phyloP scores from a whole-genome alignment of 306 rosid species.

The Bauhinia variegata region DNA sequence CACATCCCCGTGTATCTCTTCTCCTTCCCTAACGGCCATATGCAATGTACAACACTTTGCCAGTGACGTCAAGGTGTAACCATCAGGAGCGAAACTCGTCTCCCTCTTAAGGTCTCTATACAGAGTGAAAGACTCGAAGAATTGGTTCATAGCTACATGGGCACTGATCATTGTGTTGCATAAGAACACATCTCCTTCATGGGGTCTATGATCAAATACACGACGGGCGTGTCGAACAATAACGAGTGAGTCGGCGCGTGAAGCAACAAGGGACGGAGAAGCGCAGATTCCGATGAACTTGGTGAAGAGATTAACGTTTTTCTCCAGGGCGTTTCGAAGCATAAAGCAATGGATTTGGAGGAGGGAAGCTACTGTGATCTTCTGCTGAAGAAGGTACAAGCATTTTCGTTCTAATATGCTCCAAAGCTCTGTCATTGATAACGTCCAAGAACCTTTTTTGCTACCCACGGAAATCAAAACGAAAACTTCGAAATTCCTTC shows the following conservation, averaged over 20 bases:
- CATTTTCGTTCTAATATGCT: constrained; percentile 60
- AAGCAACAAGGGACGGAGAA: constrained; percentile 32
- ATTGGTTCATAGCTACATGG: constrained; percentile 44
- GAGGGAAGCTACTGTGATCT: constrained; percentile 37
- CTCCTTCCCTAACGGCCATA: constrained; percentile 45
- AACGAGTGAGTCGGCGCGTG: constrained; percentile 27
- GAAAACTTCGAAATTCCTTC: no score
- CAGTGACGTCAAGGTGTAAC: constrained; percentile 51
- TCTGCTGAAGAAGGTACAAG: constrained; percentile 53
- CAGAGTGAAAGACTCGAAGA: constrained; percentile 46
- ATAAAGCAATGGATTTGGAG: constrained; percentile 74
- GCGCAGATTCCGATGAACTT: constrained; percentile 59
- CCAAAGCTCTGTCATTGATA: constrained; percentile 50
- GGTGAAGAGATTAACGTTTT: constrained; percentile 64
- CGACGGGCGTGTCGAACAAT: constrained; percentile 55
- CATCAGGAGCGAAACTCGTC: constrained; percentile 41
- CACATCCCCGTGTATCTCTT: constrained; percentile 51
- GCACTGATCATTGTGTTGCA: constrained; percentile 60
- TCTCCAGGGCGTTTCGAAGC: constrained; percentile 57
- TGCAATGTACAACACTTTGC: constrained; percentile 54
- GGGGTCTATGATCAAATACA: constrained; percentile 51
- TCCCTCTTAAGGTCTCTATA: constrained; percentile 49
- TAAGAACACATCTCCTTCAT: constrained; percentile 49
- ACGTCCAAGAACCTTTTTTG: no score
- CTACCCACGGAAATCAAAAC: no score